Conservation (phyloP, 1,139 yeast genomes). For the Taphrina deformans region DNA sequence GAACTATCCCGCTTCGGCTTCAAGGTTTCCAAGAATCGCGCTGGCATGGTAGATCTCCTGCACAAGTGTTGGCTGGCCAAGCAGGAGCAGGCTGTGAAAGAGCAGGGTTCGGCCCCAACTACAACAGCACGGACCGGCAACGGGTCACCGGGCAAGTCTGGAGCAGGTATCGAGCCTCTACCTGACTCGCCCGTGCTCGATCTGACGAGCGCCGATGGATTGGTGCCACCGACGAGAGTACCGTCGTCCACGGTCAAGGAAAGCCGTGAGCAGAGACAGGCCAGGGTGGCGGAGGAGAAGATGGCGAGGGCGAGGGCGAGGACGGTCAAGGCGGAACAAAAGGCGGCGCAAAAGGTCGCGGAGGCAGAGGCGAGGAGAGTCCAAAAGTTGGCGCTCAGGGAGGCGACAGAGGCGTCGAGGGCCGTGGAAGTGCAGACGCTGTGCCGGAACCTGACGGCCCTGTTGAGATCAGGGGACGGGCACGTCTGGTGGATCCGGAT, state of each 20-base stretch:
- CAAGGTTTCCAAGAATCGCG: conserved; percentile 23
- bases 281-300: not conserved
- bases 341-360: conserved; percentile 5
- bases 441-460: conserved; percentile 5
- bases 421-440: not conserved
- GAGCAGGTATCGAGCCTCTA: too few relatives aligned
- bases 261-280: not conserved
- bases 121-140: too few relatives aligned
- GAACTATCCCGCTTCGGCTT: conserved; percentile 33
- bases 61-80: conserved; percentile 27
- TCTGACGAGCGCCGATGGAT: not conserved
- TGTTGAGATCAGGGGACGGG: conserved; percentile 32
- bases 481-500: conserved; percentile 39
- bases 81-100: not conserved
- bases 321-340: not conserved
- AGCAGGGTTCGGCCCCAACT: not conserved
- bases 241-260: not conserved
- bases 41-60: conserved; percentile 30
- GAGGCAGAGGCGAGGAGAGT: not conserved
- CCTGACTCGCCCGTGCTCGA: not conserved
- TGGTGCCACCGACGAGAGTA: not conserved
- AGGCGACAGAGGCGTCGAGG: not conserved
- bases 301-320: not conserved
- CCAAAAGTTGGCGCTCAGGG: not conserved
- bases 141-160: too few relatives aligned